These are phyloP conservation scores for Fonsecaea multimorphosa DNA, from an alignment of 2,329 filamentous ascomycete genomes.

Conservation along the genomic window DNA sequence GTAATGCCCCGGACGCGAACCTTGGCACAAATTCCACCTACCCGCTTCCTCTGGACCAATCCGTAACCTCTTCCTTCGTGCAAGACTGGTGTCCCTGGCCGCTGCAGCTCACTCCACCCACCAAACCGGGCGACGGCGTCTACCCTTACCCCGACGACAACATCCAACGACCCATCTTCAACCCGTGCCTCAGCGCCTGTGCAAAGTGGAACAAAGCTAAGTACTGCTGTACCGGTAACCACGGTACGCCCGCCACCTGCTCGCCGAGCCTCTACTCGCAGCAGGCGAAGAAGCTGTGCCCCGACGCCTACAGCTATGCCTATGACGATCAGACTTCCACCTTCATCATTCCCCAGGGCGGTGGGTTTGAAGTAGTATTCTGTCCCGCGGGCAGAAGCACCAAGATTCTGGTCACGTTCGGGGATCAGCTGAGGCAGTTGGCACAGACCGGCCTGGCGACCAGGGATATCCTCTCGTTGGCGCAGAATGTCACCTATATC, in stretches of 20 bases:
- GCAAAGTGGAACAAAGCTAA: conserved; percentile 68
- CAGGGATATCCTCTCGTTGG: conserved; percentile 34
- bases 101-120: conserved; percentile 70
- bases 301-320: conserved; percentile 82
- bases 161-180: conserved; percentile 72
- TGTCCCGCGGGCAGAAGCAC: conserved; percentile 62
- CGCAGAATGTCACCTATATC: conserved; percentile 34
- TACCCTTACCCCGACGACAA: conserved; percentile 81
- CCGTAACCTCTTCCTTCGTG: conserved; percentile 63
- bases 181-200: conserved; percentile 79
- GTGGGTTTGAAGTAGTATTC: conserved; percentile 79
- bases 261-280: conserved; percentile 71
- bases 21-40: conserved; percentile 69
- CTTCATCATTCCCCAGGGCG: conserved; percentile 66
- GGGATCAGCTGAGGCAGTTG: conserved; percentile 36
- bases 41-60: conserved; percentile 70
- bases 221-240: conserved; percentile 78
- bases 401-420: conserved; percentile 42
- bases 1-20: conserved; percentile 62
- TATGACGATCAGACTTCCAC: conserved; percentile 64
- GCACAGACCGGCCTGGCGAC: conserved; percentile 37
- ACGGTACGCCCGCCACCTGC: conserved; percentile 68
- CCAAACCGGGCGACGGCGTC: conserved; percentile 73
- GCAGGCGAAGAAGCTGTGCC: conserved; percentile 75
- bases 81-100: conserved; percentile 81